A percentile compares a stretch with the other conserved stretches of the same genome.
phyloP scores from a whole-genome alignment of 106 monocot species.

The Agapanthus africanus region DNA sequence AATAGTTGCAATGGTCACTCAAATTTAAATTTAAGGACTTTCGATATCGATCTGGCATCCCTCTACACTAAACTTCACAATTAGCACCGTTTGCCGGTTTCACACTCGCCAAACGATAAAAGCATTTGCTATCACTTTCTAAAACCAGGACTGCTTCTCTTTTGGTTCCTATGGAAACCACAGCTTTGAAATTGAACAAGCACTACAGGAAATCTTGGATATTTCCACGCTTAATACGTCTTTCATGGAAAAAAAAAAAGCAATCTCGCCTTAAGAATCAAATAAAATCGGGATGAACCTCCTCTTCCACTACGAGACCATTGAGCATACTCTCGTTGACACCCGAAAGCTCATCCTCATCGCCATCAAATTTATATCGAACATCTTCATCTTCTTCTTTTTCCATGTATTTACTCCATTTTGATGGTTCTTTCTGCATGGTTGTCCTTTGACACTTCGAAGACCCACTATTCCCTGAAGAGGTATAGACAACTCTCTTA shows the following conservation, averaged over 20 bases:
- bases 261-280: not conserved
- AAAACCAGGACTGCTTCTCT: too few relatives aligned
- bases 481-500: not conserved
- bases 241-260: not conserved
- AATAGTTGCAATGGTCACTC: too few relatives aligned
- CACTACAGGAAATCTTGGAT: too few relatives aligned
- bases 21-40: too few relatives aligned
- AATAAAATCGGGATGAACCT: slow-evolving; percentile 15
- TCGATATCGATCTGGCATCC: too few relatives aligned
- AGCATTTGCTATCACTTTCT: too few relatives aligned
- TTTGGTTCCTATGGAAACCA: too few relatives aligned
- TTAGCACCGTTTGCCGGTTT: too few relatives aligned
- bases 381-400: slow-evolving; percentile 3
- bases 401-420: slow-evolving; percentile 14
- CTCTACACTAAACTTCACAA: too few relatives aligned
- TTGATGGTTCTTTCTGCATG: not conserved
- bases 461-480: not conserved
- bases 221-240: too few relatives aligned
- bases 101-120: too few relatives aligned
- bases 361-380: not conserved
- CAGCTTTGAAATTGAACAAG: too few relatives aligned
- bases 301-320: slow-evolving; percentile 7
- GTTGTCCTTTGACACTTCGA: not conserved
- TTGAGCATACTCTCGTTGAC: not conserved
- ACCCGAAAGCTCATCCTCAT: not conserved